Evolutionary conservation across 805 yeast genomes (phyloP), one percentile per base, ranked within the genome.

Genomic region (Jamesozyma jinghongensis): DNA sequence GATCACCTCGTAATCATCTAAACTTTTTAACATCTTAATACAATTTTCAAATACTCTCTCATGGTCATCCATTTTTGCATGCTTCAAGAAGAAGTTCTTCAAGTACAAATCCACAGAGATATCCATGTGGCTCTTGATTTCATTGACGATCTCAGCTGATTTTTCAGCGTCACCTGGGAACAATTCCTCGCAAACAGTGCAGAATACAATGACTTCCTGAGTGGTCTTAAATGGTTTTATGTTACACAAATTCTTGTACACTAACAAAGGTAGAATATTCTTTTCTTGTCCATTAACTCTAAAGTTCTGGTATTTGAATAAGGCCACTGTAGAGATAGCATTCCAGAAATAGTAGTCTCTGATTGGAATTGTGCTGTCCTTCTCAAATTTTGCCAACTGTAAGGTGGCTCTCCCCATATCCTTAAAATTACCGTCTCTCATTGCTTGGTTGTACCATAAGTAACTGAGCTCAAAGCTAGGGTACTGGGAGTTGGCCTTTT

Each of bases 171-270:
- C 49, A 11, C 44, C 41, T 11, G 45, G 44, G 31, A 54, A 58
- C 28, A 58, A 40, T 34, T 62, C 57, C 34, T 64, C 57, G 44
- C 79, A 59, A 2, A 84, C 68, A 32, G 68, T 62, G 2, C 76
- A 77, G 42, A 70, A 70, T 2, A 85, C 74, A 47, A 65, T 85
- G 2, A 72, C 62, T 44, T 87, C 94, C 50, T 85, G 94, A 7
- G 81, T 74, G 17, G 68, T 65, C 32, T 64, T 48, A 34, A 69
- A 65, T 1, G 90, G 85, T 34, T 65, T 63, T 14, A 71, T 54
- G n/a, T 61, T 59, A 22, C 72, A 76, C 22, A 82, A 56, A 46
- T 81, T 56, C 47, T 79, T 75, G 43, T 69, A 52, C 0, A 86
- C 88, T 27, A 86, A 62, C 43, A 70, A 65, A 1, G 85, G 79